Base-by-base conservation (phyloP, 306 rosid species). In the Trifolium dubium region DNA sequence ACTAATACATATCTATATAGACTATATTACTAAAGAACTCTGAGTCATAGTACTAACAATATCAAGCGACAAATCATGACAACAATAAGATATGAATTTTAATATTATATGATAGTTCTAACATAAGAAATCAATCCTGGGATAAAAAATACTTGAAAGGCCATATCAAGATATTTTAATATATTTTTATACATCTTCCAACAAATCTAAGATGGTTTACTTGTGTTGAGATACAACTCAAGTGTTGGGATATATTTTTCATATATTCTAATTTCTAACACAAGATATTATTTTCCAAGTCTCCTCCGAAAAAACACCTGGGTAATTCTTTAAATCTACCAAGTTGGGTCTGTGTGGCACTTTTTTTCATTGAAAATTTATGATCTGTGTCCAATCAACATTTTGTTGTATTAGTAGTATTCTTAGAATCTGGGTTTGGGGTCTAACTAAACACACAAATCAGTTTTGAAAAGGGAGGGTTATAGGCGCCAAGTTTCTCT, bases 261-360 rank as follows among this genome's bases (percentile, higher is more conserved):
- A 13, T 58, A 12, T 58, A 23, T 23, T 23, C 23, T 23, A 23
- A 37, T 10, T 56, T 55, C 8, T 56, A 28, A 10, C 8, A 4
- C 28, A 5, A 56, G 3, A 58, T 58, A 4, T 28, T 58, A 10
- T 23, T 41, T 35, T 64, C 64, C 31, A 13, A 10, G 58, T 2
- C 35, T 29, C 23, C 23, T 59, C 35, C 3, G 11, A 30, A 54
- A 34, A 47, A 8, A 50, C 55, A 49, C 55, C 15, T 0, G 15
- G 56, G 28, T 46, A 37, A 13, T 55, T 70, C 34, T 5, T 78
- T 67, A 64, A 62, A 49, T 40, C 19, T 73, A 34, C 31, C 54
- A 56, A 10, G 53, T 64, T 65, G 31, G 17, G 47, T 73, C 67
- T 66, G 9, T 49, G 58, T 14, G 29, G 12, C 46, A 28, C 23